A percentile compares a stretch with the other conserved stretches of the same genome.
phyloP scores from a whole-genome alignment of 352 stramenopile species.

The Phytophthora pseudosyringae region DNA sequence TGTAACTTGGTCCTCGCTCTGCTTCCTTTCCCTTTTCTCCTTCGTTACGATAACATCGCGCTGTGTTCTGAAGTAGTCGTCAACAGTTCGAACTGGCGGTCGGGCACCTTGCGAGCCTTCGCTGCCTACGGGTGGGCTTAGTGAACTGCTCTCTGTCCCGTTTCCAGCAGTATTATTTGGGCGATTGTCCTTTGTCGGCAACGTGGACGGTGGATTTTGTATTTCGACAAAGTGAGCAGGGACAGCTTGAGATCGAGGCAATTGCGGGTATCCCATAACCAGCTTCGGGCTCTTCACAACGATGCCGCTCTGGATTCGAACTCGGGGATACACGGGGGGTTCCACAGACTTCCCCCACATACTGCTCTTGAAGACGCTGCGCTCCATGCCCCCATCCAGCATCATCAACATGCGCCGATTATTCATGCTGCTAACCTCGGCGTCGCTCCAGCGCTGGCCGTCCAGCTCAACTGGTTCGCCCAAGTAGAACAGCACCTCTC shows the following conservation, averaged over 20 bases:
- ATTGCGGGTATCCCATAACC: constrained; percentile 47
- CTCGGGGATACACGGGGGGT: constrained; percentile 33
- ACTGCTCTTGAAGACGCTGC: constrained; percentile 6
- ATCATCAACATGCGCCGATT: constrained; percentile 56
- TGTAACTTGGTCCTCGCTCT: constrained; percentile 20
- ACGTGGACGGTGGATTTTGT: constrained; percentile 44
- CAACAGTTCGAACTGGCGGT: constrained; percentile 43
- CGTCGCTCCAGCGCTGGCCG: constrained; percentile 56
- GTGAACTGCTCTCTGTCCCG: constrained; percentile 1
- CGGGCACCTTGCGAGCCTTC: constrained; percentile 9
- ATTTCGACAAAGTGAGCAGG: constrained; percentile 55
- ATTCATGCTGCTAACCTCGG: constrained; percentile 80
- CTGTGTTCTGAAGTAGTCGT: constrained; percentile 68
- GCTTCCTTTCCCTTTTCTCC: constrained; percentile 19
- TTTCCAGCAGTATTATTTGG: not conserved
- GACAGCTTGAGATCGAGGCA: constrained; percentile 29
- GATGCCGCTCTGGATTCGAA: constrained; percentile 21
- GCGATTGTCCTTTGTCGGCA: constrained; percentile 34
- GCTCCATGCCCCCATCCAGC: constrained; percentile 2
- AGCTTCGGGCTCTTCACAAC: constrained; percentile 41
- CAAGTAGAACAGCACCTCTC: constrained; percentile 84
- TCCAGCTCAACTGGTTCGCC: constrained; percentile 73
- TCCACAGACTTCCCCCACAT: constrained; percentile 33
- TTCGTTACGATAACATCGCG: constrained; percentile 38
- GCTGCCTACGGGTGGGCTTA: not conserved